These are phyloP conservation scores for Botryobasidium botryosum DNA, from an alignment of 768 basidiomycete species.

Conservation along the genomic window DNA sequence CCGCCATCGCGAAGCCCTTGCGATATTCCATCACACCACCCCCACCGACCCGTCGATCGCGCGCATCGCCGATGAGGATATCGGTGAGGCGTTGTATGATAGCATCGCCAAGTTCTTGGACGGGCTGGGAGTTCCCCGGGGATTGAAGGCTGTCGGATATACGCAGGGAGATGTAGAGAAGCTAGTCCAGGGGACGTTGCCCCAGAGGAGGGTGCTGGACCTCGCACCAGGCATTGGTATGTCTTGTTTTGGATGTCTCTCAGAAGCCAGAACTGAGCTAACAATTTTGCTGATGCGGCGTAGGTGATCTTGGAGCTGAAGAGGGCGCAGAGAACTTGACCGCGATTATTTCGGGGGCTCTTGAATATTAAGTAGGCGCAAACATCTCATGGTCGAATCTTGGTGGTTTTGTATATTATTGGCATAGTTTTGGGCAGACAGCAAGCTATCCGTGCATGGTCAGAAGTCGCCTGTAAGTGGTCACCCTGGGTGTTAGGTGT, in stretches of 20 bases:
- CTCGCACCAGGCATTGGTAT: constrained; percentile 68
- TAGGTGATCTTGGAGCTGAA: constrained; percentile 51
- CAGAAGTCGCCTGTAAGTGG: too few species aligned
- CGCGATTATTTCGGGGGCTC: constrained; percentile 58
- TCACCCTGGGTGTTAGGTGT: too few species aligned
- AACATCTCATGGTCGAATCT: too few species aligned
- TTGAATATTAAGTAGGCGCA: constrained; percentile 53
- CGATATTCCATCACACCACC: constrained; percentile 57
- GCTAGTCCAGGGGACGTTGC: constrained; percentile 83
- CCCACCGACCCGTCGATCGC: constrained; percentile 44
- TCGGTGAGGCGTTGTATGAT: constrained; percentile 68
- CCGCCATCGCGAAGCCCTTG: constrained; percentile 76
- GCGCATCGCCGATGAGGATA: constrained; percentile 58
- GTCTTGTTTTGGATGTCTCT: neutral
- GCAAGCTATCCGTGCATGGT: too few species aligned
- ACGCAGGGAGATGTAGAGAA: constrained; percentile 42
- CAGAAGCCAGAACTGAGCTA: neutral
- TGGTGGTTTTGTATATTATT: too few species aligned
- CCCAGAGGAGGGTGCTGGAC: constrained; percentile 83
- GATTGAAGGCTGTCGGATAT: constrained; percentile 71
- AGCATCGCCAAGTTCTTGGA: constrained; percentile 81
- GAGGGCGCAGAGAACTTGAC: constrained; percentile 74
- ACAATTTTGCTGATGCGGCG: neutral
- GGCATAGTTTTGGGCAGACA: too few species aligned
- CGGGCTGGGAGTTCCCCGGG: constrained; percentile 67